These are phyloP conservation scores for Alternaria gaisen DNA, from an alignment of 2,329 filamentous ascomycete genomes.

Conservation along the genomic window DNA sequence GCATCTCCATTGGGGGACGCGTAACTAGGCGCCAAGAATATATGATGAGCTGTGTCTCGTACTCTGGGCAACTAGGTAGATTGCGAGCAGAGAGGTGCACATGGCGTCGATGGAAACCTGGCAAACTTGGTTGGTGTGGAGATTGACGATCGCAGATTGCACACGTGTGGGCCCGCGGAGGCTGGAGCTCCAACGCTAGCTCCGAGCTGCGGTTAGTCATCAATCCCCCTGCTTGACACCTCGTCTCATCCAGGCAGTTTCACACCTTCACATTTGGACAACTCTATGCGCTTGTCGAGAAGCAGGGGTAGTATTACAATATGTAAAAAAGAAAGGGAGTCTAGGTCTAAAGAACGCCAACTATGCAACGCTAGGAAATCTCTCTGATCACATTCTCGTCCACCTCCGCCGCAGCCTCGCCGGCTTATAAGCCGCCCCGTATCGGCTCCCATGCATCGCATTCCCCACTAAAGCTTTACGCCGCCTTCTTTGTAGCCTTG, in stretches of 20 bases:
- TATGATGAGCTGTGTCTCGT: not conserved
- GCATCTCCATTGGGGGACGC: not conserved
- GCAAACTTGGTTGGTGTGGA: not conserved
- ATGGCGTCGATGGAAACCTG: not conserved
- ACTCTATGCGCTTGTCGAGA: not conserved
- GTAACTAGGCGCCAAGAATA: not conserved
- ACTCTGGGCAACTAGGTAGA: not conserved
- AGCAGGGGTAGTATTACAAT: not conserved
- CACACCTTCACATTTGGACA: not conserved
- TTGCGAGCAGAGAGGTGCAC: not conserved
- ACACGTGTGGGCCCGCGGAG: not conserved
- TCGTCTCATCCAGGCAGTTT: not conserved
- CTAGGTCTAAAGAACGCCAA: not conserved
- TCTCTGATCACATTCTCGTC: too few species aligned
- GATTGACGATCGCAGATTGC: not conserved
- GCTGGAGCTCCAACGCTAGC: not conserved
- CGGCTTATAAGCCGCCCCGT: too few species aligned
- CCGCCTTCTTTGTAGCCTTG: constrained; percentile 33
- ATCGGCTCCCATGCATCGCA: too few species aligned
- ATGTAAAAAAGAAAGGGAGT: not conserved
- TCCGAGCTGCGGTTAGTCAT: not conserved
- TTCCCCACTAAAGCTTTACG: not conserved
- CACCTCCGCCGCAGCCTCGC: too few species aligned
- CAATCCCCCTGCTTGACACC: not conserved
- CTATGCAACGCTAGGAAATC: not conserved